Evolutionary conservation across 164 flowering plant genomes (phyloP).

Genomic region (grape (Vitis vinifera)): ASM3070453v1 NC_081807.1:3679501-3680000

Average conservation of each 20-base stretch:
- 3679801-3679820: conserved; percentile 67
- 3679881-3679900: conserved; percentile 92
- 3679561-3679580: conserved; percentile 85
- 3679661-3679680: not conserved
- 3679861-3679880: conserved; percentile 94
- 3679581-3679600: conserved; percentile 81
- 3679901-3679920: conserved; percentile 61
- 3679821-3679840: conserved; percentile 89
- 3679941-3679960: not conserved
- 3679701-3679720: conserved; percentile 93
- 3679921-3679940: not conserved
- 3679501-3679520: conserved; percentile 95
- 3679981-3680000: not conserved
- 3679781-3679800: conserved; percentile 70
- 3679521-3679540: conserved; percentile 84
- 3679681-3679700: conserved; percentile 32
- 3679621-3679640: conserved; percentile 3
- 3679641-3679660: not conserved
- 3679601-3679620: conserved; percentile 68
- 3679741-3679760: conserved; percentile 68
- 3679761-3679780: conserved; percentile 61
- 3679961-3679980: not conserved
- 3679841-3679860: conserved; percentile 74
- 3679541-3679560: conserved; percentile 91
- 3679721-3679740: conserved; percentile 73